These are phyloP conservation scores for Aspergillus melleus DNA, from an alignment of 2,329 filamentous ascomycete species.

Conservation along the genomic window DNA sequence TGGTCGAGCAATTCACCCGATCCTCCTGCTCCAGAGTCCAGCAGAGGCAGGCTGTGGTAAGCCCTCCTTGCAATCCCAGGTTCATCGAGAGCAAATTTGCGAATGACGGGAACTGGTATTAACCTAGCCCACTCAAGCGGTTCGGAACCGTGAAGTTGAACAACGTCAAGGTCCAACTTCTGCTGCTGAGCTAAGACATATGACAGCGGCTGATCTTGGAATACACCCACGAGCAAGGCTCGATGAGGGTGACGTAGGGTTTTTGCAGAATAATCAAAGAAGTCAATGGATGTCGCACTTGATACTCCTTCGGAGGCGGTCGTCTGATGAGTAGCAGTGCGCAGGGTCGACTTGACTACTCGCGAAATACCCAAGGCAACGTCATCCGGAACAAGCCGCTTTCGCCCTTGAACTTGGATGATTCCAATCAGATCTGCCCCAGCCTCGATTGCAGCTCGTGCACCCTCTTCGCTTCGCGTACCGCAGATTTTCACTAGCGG, in stretches of 20 bases:
- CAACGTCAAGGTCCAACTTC: slow-evolving; percentile 75
- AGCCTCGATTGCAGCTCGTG: slow-evolving; percentile 75
- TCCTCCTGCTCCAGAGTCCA: slow-evolving; percentile 83
- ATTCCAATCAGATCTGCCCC: slow-evolving; percentile 93
- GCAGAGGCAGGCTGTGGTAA: slow-evolving; percentile 77
- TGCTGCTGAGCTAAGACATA: slow-evolving; percentile 79
- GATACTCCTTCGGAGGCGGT: slow-evolving; percentile 19
- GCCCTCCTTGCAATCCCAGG: slow-evolving; percentile 71
- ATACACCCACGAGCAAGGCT: slow-evolving; percentile 86
- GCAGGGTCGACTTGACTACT: slow-evolving; percentile 61
- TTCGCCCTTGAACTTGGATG: slow-evolving; percentile 79
- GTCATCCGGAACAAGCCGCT: slow-evolving; percentile 76
- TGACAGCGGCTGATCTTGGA: slow-evolving; percentile 82
- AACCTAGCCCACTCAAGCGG: slow-evolving; percentile 85
- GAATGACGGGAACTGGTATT: slow-evolving; percentile 91
- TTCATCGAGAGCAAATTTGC: slow-evolving; percentile 76
- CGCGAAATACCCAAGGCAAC: slow-evolving; percentile 78
- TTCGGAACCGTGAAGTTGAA: slow-evolving; percentile 91
- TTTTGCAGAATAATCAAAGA: slow-evolving; percentile 62
- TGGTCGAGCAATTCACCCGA: slow-evolving; percentile 78
- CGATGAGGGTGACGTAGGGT: slow-evolving; percentile 55
- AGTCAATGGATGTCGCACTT: slow-evolving; percentile 55
- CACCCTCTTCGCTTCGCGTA: slow-evolving; percentile 78
- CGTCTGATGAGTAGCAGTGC: slow-evolving; percentile 21
- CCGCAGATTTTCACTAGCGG: slow-evolving; percentile 93